Evolutionary conservation across 805 yeast species (phyloP), one percentile per base, ranked within the genome.

Genomic region (Debaryomyces hansenii): DNA sequence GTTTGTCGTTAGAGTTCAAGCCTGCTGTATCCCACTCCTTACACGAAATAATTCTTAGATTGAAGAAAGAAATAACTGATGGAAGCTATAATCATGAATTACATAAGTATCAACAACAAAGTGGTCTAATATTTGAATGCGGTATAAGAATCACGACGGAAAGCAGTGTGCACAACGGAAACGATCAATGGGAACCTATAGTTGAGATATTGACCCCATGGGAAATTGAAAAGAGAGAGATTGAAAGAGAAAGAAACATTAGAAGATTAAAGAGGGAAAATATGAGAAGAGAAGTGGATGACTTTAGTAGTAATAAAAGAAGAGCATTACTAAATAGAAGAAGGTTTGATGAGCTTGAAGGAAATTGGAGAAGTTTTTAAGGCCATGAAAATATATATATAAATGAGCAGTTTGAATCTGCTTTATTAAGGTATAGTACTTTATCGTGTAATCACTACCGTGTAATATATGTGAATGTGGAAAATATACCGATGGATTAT

Each of bases 201-300:
- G 85, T 92, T 5, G 98, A 92, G 65, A 80, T 82, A 11, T 75
- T 94, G 48, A 83, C 94, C 1, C 91, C 88, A 45, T 90, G 91
- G 80, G 99, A 94, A 66, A 89, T 94, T 47, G 97, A 92, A 62
- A 85, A 86, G 68, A 79, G 98, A 54, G 98, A 94, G 63, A 90
- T 90, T 55, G 99, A 94, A 67, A 83, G 95, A 59, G 97, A 91
- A 57, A 79, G 98, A 65, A 90, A 87, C 62, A 77, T 90, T 50
- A 81, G 99, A 66, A 82, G 99, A 61, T 75, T 91, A 61, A 92
- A 95, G 74, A 82, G 99, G 67, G 98, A 94, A 63, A 84, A 90
- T 8, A 83, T 88, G 72, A 80, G 86, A 42, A 84, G 69, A 38
- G 82, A 76, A 38, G 74, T 64, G 38, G 75, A 69, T 20, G 69